phyloP scores from a whole-genome alignment of 2,329 filamentous ascomycete genomes.

The Ophiostoma ulmi region DNA sequence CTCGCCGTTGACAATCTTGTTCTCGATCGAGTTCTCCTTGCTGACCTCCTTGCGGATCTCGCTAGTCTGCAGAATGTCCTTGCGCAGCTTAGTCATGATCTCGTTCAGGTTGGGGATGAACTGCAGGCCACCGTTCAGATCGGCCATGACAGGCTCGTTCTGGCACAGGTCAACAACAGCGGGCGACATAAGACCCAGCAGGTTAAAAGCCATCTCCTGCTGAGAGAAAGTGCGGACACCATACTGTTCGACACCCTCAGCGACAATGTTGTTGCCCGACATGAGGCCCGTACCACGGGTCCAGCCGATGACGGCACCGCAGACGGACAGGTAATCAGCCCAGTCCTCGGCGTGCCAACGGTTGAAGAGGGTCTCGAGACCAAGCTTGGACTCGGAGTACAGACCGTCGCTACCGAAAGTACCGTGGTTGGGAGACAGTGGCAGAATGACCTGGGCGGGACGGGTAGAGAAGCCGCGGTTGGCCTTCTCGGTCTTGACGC shows the following conservation, averaged over 20 bases:
- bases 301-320: conserved; percentile 97
- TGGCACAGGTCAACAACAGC: conserved; percentile 94
- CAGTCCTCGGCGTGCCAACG: conserved; percentile 97
- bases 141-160: conserved; percentile 89
- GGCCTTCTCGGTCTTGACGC: conserved; percentile 85
- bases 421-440: conserved; percentile 94
- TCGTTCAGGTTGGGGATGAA: conserved; percentile 96
- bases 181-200: conserved; percentile 92
- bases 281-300: conserved; percentile 90
- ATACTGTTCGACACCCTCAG: conserved; percentile 92
- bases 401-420: conserved; percentile 97
- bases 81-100: conserved; percentile 86
- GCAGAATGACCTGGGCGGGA: conserved; percentile 91
- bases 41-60: conserved; percentile 89
- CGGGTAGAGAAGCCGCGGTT: conserved; percentile 87
- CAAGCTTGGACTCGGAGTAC: conserved; percentile 93
- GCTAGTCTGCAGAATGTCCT: conserved; percentile 90
- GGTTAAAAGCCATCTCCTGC: conserved; percentile 99
- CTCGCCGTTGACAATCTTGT: conserved; percentile 94
- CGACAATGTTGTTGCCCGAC: conserved; percentile 65
- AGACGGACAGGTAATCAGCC: conserved; percentile 96
- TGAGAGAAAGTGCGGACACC: conserved; percentile 98
- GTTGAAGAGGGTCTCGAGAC: conserved; percentile 95
- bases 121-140: conserved; percentile 94
- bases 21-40: conserved; percentile 93